Conservation (phyloP, 176 grass and related monocot genomes). For the Cenchrus americanus region DNA sequence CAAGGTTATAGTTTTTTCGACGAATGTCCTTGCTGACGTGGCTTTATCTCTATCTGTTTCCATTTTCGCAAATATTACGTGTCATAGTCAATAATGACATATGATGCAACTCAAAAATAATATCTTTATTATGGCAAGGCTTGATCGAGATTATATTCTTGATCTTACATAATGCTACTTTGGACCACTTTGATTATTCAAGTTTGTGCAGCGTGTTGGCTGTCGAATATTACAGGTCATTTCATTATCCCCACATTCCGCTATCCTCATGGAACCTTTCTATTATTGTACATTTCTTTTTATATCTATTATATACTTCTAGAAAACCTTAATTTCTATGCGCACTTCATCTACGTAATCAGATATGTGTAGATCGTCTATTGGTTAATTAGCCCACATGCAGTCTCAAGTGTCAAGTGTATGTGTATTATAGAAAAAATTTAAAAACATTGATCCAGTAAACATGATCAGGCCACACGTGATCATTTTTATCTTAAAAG, state of each 20-base stretch:
- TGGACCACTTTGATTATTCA: neutral
- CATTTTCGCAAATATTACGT: neutral
- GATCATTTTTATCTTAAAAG: neutral
- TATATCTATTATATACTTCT: neutral
- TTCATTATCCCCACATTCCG: neutral
- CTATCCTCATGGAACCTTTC: neutral
- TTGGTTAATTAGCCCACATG: neutral
- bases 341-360: neutral
- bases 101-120: neutral
- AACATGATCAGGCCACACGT: slow-evolving; percentile 1
- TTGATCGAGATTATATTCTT: neutral
- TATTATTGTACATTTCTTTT: neutral
- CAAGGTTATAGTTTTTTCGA: neutral
- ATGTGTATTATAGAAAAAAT: no score
- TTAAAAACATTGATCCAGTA: neutral
- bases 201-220: neutral
- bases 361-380: neutral
- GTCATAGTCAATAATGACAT: neutral
- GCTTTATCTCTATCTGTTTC: neutral
- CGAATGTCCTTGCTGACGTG: neutral
- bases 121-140: neutral
- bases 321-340: neutral
- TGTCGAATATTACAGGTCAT: neutral
- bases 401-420: neutral
- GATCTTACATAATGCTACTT: neutral